Conservation (phyloP, 371 early-diverging fungal genomes). For the Mortierella sp. region DNA sequence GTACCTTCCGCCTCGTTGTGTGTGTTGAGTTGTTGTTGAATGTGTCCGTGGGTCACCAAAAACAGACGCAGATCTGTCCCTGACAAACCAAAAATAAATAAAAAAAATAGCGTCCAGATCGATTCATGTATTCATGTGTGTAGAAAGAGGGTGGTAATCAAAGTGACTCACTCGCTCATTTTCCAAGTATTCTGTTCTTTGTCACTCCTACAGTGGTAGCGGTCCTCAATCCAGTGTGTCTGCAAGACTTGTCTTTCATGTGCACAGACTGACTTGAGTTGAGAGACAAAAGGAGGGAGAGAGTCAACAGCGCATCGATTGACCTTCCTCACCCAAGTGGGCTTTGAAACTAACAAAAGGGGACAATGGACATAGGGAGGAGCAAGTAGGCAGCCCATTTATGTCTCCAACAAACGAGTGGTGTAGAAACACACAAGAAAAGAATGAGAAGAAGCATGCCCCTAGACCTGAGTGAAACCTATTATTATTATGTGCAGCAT, state of each 20-base stretch:
- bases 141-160: background rate
- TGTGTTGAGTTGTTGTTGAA: background rate
- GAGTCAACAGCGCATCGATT: background rate
- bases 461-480: background rate
- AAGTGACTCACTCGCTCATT: background rate
- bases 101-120: background rate
- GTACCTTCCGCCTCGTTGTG: background rate
- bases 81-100: constrained; percentile 9
- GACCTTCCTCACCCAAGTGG: too few species aligned
- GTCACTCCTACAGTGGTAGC: too few species aligned
- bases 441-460: background rate
- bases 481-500: too few species aligned
- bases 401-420: background rate
- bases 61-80: background rate
- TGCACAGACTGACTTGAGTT: background rate
- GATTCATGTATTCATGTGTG: background rate
- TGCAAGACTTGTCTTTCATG: too few species aligned
- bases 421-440: too few species aligned
- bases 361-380: background rate
- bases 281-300: background rate
- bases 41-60: constrained; percentile 13
- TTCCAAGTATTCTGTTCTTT: too few species aligned
- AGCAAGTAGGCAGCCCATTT: background rate
- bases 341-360: background rate
- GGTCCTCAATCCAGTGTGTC: too few species aligned